Percentiles rank a stretch among this genome's conserved stretches.
phyloP scores from a whole-genome alignment of 805 yeast species.

The Metschnikowia gelsemii region DNA sequence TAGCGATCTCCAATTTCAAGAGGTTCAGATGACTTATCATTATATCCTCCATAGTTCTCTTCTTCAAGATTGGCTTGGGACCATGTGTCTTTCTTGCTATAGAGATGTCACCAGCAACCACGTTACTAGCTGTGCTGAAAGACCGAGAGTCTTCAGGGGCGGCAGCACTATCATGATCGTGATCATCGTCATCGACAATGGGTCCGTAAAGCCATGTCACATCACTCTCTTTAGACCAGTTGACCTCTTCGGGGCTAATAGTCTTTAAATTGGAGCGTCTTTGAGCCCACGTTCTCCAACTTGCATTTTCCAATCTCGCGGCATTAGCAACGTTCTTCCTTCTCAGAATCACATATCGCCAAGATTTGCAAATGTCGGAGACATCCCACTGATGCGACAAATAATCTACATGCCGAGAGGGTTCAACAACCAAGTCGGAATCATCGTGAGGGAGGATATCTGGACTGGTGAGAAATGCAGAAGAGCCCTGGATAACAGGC shows the following conservation, averaged over 20 bases:
- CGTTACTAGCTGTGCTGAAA: slow-evolving; percentile 37
- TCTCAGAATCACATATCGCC: slow-evolving; percentile 87
- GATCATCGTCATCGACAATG: slow-evolving; percentile 47
- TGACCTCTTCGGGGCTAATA: slow-evolving; percentile 84
- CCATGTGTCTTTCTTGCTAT: slow-evolving; percentile 33
- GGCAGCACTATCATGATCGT: slow-evolving; percentile 23
- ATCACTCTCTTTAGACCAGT: slow-evolving; percentile 96
- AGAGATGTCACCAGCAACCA: slow-evolving; percentile 47
- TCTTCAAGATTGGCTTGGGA: slow-evolving; percentile 84
- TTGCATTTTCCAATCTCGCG: slow-evolving; percentile 52
- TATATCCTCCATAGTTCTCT: slow-evolving; percentile 79
- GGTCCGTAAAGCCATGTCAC: slow-evolving; percentile 99
- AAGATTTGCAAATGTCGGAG: slow-evolving; percentile 85
- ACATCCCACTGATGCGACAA: slow-evolving; percentile 96
- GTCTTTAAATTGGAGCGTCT: slow-evolving; percentile 65
- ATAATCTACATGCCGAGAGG: slow-evolving; percentile 90
- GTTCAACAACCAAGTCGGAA: slow-evolving; percentile 73
- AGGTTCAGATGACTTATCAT: slow-evolving; percentile 62
- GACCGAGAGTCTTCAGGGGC: slow-evolving; percentile 20
- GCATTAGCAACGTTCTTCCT: slow-evolving; percentile 75
- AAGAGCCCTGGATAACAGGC: slow-evolving; percentile 10
- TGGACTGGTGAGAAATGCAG: slow-evolving; percentile 26
- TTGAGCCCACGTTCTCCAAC: slow-evolving; percentile 97
- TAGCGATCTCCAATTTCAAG: slow-evolving; percentile 41
- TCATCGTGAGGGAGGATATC: slow-evolving; percentile 74